These are phyloP conservation scores for Microbotryomycetes sp. DNA, from an alignment of 1,284 basidiomycete genomes.

Conservation along the genomic window DNA sequence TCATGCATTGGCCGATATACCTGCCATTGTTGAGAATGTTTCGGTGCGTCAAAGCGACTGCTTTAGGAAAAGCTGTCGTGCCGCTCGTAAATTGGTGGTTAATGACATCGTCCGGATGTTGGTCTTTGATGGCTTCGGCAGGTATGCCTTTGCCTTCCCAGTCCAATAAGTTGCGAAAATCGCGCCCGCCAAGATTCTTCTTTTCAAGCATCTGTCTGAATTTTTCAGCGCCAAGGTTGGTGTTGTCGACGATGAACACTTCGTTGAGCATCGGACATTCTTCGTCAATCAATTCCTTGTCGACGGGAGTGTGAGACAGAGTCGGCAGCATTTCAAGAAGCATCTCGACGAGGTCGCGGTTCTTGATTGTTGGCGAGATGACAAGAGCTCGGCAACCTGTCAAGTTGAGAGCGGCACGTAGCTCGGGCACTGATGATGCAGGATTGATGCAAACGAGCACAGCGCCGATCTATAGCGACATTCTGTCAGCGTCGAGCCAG, in stretches of 20 bases:
- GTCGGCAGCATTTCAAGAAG: slow-evolving; percentile 1
- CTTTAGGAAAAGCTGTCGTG: slow-evolving; percentile 24
- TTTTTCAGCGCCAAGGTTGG: neutral
- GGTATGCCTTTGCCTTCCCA: neutral
- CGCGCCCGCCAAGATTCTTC: neutral
- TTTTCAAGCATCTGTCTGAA: slow-evolving; percentile 2
- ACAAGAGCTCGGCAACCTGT: neutral
- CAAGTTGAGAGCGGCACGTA: slow-evolving; percentile 44
- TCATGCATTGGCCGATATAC: slow-evolving; percentile 34
- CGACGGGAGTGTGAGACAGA: neutral
- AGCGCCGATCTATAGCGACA: slow-evolving; percentile 62
- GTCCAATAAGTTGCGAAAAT: slow-evolving; percentile 2
- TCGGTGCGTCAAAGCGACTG: slow-evolving; percentile 4
- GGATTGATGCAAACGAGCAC: slow-evolving; percentile 75
- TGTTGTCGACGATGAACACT: slow-evolving; percentile 9
- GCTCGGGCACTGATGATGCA: slow-evolving; percentile 63
- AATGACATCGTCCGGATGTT: slow-evolving; percentile 28
- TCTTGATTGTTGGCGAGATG: slow-evolving; percentile 3
- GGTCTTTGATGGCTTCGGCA: neutral
- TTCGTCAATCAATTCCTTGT: neutral
- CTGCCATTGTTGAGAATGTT: slow-evolving; percentile 39
- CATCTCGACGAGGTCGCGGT: slow-evolving; percentile 9
- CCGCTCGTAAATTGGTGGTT: slow-evolving; percentile 34
- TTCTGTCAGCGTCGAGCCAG: no score
- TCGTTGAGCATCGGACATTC: neutral